Conservation (phyloP, 2,329 filamentous ascomycete species). For the Elsinoe ampelina region DNA sequence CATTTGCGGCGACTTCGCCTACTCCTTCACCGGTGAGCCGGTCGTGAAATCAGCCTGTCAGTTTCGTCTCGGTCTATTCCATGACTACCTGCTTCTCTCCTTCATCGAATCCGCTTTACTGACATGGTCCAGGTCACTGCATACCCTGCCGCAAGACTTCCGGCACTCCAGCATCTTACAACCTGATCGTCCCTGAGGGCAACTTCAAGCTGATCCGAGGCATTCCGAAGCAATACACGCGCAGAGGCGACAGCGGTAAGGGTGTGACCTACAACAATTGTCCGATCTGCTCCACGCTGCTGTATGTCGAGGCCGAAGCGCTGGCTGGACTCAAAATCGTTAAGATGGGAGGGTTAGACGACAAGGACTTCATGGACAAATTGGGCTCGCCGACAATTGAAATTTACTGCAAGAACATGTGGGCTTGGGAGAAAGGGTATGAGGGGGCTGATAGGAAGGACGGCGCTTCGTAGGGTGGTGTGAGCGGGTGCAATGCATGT, state of each 20-base stretch:
- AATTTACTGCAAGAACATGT: constrained; percentile 26
- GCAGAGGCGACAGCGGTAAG: constrained; percentile 26
- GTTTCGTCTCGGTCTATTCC: not conserved
- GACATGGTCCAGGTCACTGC: constrained; percentile 24
- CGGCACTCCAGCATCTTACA: constrained; percentile 25
- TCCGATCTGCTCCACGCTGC: constrained; percentile 23
- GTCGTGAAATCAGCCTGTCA: constrained; percentile 19
- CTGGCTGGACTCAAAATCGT: constrained; percentile 22
- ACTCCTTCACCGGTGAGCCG: constrained; percentile 27
- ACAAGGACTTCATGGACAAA: constrained; percentile 19
- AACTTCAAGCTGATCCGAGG: constrained; percentile 24
- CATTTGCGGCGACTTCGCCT: constrained; percentile 29
- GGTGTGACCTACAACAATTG: constrained; percentile 25
- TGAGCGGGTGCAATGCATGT: too few species aligned
- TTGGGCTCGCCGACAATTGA: constrained; percentile 20
- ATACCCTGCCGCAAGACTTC: constrained; percentile 26
- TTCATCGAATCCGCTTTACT: not conserved
- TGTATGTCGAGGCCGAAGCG: constrained; percentile 22
- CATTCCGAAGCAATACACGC: constrained; percentile 19
- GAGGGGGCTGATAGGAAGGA: constrained; percentile 22
- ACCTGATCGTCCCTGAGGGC: constrained; percentile 22
- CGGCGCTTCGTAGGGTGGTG: constrained; percentile 8
- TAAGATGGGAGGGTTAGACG: constrained; percentile 27
- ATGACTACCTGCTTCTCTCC: not conserved
- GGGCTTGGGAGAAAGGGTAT: constrained; percentile 22